Base-by-base conservation (phyloP, 768 basidiomycete genomes). In the Chalciporus chontae region DNA sequence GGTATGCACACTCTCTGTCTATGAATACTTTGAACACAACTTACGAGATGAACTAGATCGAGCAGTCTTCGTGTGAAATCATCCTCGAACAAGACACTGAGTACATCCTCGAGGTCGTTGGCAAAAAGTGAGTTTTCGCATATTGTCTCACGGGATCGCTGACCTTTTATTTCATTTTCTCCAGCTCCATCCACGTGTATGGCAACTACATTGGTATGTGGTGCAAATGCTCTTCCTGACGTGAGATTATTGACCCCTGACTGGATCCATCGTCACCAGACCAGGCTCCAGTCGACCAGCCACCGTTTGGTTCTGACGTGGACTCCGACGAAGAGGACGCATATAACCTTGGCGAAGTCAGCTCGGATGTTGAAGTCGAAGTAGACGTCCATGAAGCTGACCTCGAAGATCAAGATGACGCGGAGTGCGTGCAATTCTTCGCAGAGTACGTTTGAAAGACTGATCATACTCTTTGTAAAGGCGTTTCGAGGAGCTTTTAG, bases 291-390 rank as follows among this genome's bases (percentile, higher is more conserved):
- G 60, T 69, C 8, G 77, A 84, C 53, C 71, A 77, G 34, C 72
- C 77, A 21, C 79, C 81, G 3, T 75, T 68, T 24, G 77, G 73
- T 34, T 69, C 70, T 37, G 79, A 82, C 45, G 62, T 68, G n/a
- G 83, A 82, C 19, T 72, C 72, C 7, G 64, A 64, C 2, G 79
- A 86, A 38, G 83, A 80, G 43, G 82, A 71, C 1, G 63, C 56
- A 0, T 86, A 77, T 53, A 77, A 83, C 57, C 75, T 89, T n/a
- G 78, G 76, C 34, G 85, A 88, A 50, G 84, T 91, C 46, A 85
- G 84, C 69, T 90, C 85, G 6, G 91, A 93, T 60, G 87, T 90
- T 36, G 89, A 92, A 62, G 74, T 92, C 60, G 76, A 92, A 61
- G 76, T 91, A 59, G 75, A 85, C 55, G 74, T 75, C 1, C 77